These are phyloP conservation scores for Russula sp. DNA, from an alignment of 768 basidiomycete species.

Conservation along the genomic window DNA sequence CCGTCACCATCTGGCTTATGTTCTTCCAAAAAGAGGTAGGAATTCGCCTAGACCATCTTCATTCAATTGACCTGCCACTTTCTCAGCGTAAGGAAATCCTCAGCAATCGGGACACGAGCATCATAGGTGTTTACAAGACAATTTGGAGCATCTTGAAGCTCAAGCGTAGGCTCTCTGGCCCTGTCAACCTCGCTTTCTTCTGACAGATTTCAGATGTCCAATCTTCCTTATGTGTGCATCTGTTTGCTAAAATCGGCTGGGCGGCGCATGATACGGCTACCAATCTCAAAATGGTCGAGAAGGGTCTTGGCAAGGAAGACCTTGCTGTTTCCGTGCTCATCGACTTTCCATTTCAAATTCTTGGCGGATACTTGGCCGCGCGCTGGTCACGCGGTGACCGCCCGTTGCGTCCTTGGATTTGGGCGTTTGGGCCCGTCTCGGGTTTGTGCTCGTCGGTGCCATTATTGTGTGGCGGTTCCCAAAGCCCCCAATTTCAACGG, in stretches of 20 bases:
- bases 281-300: conserved; percentile 92
- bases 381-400: conserved; percentile 82
- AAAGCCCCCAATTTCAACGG: conserved; percentile 60
- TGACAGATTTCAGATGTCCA: conserved; percentile 68
- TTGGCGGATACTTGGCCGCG: conserved; percentile 92
- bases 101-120: conserved; percentile 83
- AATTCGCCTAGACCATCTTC: not conserved
- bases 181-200: conserved; percentile 15
- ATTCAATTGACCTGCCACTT: not conserved
- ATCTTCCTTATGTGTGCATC: conserved; percentile 77
- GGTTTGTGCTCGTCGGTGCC: conserved; percentile 68
- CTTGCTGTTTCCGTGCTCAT: conserved; percentile 92
- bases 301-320: conserved; percentile 93
- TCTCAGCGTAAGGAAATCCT: conserved; percentile 68
- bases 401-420: conserved; percentile 83
- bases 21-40: conserved; percentile 87
- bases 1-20: conserved; percentile 84
- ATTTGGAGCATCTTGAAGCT: conserved; percentile 94
- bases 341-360: conserved; percentile 96
- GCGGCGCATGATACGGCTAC: conserved; percentile 92
- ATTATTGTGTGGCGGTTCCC: conserved; percentile 86
- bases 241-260: conserved; percentile 92
- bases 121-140: conserved; percentile 84
- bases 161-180: conserved; percentile 57
- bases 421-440: conserved; percentile 83